Evolutionary conservation across 306 rosid genomes (phyloP), one percentile per base, ranked within the genome.

Genomic region (Hippophae gyantsensis): DNA sequence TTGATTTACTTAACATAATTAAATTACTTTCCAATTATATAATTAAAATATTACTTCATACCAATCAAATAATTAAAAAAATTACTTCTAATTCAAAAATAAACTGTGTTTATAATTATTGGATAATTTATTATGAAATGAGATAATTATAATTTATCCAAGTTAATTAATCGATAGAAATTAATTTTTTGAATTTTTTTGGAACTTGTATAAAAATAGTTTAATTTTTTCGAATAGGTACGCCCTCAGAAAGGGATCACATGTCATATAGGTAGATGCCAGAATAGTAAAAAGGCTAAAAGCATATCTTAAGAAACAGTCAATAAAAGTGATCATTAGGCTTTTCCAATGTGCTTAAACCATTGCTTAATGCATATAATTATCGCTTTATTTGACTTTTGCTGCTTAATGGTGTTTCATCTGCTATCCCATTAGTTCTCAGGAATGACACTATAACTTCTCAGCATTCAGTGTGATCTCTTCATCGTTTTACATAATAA

Each of bases 371-470:
- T 69, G 43, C 43, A 51, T 4, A 32, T 62, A 68, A 79, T 79
- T 51, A 80, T 80, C 75, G 58, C 71, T 8, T 48, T 42, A 51
- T 70, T 74, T 72, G 84, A 82, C 79, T 60, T 48, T 23, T 32
- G 18, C 74, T 79, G 67, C 38, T 64, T 70, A 51, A 52, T 57
- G 55, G 66, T 53, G 63, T 40, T 52, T 55, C 66, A 59, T 60
- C 53, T 46, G 48, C 23, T 56, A 8, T 61, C 56, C 62, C 3
- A 42, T 18, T 45, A n/a, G 48, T 45, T 65, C 47, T 7, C 50
- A 44, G 41, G 23, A 41, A 54, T 48, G 66, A 63, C 13, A 38
- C 9, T 14, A 13, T 18, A 52, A 42, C 12, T 43, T 60, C 38
- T 50, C 42, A 27, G 38, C 38, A 23, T 53, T 53, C 9, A 18